A percentile compares a stretch with the other conserved stretches of the same genome.
Evolutionary conservation across 2,329 filamentous ascomycete genomes (phyloP).

Genomic region (Metarhizium sp.): DNA sequence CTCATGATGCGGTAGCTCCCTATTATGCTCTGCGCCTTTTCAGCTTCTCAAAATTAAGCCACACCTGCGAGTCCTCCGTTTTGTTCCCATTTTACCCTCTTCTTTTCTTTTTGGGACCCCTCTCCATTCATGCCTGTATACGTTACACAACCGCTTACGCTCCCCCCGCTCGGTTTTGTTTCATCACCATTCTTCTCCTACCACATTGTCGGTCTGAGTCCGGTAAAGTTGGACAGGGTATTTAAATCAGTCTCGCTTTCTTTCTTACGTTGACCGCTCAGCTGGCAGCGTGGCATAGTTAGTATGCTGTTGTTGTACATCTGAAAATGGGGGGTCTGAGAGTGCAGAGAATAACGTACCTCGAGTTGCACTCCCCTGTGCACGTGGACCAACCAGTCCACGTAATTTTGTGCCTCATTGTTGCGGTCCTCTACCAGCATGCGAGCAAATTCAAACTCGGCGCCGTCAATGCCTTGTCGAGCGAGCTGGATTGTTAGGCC

Average conservation of each 20-base stretch:
- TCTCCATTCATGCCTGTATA: neutral
- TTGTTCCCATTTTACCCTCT: neutral
- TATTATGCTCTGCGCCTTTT: neutral
- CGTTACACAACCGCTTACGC: neutral
- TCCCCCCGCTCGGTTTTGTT: neutral
- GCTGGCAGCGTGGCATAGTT: conserved; percentile 28
- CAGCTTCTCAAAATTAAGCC: neutral
- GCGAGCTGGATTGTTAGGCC: conserved; percentile 84
- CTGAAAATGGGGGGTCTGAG: conserved; percentile 1
- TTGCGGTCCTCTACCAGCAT: conserved; percentile 90
- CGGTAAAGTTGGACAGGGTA: conserved; percentile 45
- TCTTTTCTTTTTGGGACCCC: neutral
- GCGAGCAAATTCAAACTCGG: conserved; percentile 92
- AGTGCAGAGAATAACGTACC: conserved; percentile 34
- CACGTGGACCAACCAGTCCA: conserved; percentile 95
- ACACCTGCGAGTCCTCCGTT: neutral
- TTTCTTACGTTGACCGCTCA: conserved; percentile 62
- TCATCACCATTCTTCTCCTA: neutral
- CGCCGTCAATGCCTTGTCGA: conserved; percentile 84
- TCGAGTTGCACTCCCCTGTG: conserved; percentile 91
- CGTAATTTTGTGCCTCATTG: conserved; percentile 95
- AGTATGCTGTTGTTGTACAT: conserved; percentile 7
- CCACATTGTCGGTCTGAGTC: conserved; percentile 24
- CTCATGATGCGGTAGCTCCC: neutral
- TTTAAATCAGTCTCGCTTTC: conserved; percentile 46